Percentiles rank a stretch among this genome's conserved stretches.
phyloP scores from a whole-genome alignment of 192 early-diverging fungal species.

The Entomortierella beljakovae region DNA sequence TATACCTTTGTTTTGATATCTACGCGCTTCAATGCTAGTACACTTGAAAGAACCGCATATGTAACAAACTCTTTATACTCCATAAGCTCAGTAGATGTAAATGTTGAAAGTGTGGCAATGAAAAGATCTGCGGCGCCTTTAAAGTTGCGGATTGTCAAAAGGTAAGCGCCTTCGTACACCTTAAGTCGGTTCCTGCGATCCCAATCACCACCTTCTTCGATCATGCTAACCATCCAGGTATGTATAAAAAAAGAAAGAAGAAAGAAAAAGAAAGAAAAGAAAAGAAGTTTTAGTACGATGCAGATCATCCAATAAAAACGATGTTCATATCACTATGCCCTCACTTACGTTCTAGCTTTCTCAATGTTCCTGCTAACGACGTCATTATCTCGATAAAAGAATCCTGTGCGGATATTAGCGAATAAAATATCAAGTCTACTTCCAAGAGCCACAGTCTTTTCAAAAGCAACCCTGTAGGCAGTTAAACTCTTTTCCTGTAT shows the following conservation, averaged over 20 bases:
- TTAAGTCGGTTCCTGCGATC: constrained; percentile 98
- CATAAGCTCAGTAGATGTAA: constrained; percentile 97
- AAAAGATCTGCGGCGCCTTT: constrained; percentile 91
- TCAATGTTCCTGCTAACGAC: constrained; percentile 85
- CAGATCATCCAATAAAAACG: too few species aligned
- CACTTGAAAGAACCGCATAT: constrained; percentile 91
- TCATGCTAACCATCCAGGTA: constrained; percentile 67
- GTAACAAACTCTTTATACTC: constrained; percentile 97
- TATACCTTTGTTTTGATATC: constrained; percentile 95
- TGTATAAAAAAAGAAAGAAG: too few species aligned
- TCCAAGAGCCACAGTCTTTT: constrained; percentile 92
- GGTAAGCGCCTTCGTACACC: constrained; percentile 94
- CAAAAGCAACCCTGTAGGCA: constrained; percentile 84
- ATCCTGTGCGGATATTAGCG: constrained; percentile 90
- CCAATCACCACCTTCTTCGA: constrained; percentile 99
- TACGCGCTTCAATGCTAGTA: constrained; percentile 87
- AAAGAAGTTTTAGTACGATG: neutral
- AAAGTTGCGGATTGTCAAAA: constrained; percentile 96
- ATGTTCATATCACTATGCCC: neutral
- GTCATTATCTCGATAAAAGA: constrained; percentile 91
- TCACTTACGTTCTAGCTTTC: constrained; percentile 72
- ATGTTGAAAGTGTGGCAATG: constrained; percentile 96
- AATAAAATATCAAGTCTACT: constrained; percentile 95
- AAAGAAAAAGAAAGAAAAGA: too few species aligned
- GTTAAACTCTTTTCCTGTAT: constrained; percentile 85